Conservation (phyloP, 2,329 filamentous ascomycete species). For the Fusarium denticulatum region DNA sequence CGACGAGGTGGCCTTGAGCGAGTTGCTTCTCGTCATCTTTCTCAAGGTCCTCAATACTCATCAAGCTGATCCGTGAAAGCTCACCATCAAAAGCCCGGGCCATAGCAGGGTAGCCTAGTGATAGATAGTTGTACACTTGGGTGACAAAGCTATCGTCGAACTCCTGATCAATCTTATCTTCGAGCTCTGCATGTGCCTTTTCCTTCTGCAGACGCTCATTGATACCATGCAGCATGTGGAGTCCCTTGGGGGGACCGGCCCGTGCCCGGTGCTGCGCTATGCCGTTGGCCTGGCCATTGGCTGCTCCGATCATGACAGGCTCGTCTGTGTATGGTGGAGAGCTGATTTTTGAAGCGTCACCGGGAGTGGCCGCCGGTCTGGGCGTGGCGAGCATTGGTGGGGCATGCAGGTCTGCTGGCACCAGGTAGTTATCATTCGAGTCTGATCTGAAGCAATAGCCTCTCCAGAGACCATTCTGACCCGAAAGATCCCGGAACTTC, state of each 20-base stretch:
- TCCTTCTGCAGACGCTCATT: conserved; percentile 62
- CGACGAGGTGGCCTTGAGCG: conserved; percentile 78
- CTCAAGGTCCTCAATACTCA: conserved; percentile 74
- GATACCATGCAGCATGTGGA: conserved; percentile 62
- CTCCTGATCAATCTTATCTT: conserved; percentile 69
- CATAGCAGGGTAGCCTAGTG: conserved; percentile 87
- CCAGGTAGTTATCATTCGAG: conserved; percentile 51
- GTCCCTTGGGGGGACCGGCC: conserved; percentile 52
- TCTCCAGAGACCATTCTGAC: conserved; percentile 76
- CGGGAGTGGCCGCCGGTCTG: conserved; percentile 52
- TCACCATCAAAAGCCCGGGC: conserved; percentile 87
- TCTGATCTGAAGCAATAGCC: conserved; percentile 69
- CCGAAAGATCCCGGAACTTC: conserved; percentile 65
- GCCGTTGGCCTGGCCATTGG: conserved; percentile 27
- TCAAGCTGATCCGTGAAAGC: conserved; percentile 80
- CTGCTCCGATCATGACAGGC: conserved; percentile 45
- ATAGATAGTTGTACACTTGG: conserved; percentile 97
- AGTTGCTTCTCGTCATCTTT: conserved; percentile 71
- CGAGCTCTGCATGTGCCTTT: conserved; percentile 59
- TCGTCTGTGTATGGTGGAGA: conserved; percentile 54
- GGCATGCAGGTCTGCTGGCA: conserved; percentile 55
- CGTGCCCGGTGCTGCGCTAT: conserved; percentile 43
- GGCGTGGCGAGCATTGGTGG: conserved; percentile 64
- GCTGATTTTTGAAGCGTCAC: conserved; percentile 54
- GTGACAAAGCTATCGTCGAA: conserved; percentile 88